Evolutionary conservation across 352 stramenopile genomes (phyloP).

Genomic region (Phytophthora lateralis): DNA sequence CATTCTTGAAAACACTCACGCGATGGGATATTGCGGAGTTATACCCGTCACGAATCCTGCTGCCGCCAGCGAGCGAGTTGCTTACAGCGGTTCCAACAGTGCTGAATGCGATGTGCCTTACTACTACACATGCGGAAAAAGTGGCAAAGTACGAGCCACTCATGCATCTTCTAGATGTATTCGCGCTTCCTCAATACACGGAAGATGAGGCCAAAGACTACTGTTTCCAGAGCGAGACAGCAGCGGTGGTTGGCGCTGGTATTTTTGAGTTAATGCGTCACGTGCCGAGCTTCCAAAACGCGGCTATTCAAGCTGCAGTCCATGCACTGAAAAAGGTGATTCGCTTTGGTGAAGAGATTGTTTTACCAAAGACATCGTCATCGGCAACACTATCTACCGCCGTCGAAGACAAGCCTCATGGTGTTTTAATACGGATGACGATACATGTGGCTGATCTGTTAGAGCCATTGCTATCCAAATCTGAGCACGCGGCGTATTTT

Average conservation of each 20-base stretch:
- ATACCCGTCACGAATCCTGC: slow-evolving; percentile 51
- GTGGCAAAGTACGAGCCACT: slow-evolving; percentile 92
- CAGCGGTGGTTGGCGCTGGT: slow-evolving; percentile 92
- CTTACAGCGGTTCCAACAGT: slow-evolving; percentile 95
- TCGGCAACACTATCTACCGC: slow-evolving; percentile 9
- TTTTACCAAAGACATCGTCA: slow-evolving; percentile 15
- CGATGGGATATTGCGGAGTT: slow-evolving; percentile 73
- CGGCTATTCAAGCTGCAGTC: slow-evolving; percentile 89
- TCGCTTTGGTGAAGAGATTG: slow-evolving; percentile 73
- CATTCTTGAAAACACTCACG: slow-evolving; percentile 93
- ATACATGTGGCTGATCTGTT: slow-evolving; percentile 92
- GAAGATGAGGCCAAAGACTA: slow-evolving; percentile 74
- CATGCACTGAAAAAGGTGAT: slow-evolving; percentile 91
- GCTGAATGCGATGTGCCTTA: slow-evolving; percentile 93
- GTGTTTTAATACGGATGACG: slow-evolving; percentile 63
- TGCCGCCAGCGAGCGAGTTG: slow-evolving; percentile 91
- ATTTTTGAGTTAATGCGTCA: slow-evolving; percentile 98
- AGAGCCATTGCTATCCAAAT: slow-evolving; percentile 94
- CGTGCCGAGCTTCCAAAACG: slow-evolving; percentile 86
- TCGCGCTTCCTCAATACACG: slow-evolving; percentile 91
- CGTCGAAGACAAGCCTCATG: slow-evolving; percentile 34
- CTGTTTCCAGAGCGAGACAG: slow-evolving; percentile 93
- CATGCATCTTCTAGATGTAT: slow-evolving; percentile 90
- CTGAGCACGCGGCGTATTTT: slow-evolving; percentile 93
- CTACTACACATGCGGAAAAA: slow-evolving; percentile 90